phyloP scores from a whole-genome alignment of 1,139 yeast genomes.

The Lodderomyces elongisporus region DNA sequence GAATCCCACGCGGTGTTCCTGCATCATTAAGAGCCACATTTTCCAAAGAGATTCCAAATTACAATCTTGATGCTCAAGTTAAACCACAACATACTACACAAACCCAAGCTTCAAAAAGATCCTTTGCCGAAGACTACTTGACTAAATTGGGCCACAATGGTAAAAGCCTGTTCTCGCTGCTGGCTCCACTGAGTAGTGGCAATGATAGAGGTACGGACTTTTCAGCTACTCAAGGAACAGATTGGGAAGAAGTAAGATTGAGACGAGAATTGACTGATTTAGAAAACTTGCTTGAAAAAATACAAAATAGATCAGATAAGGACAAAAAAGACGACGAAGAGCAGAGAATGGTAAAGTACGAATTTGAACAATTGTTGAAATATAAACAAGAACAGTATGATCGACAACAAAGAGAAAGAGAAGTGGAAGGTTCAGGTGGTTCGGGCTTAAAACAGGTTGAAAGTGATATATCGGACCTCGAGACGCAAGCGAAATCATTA shows the following conservation, averaged over 20 bases:
- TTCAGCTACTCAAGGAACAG: constrained; percentile 67
- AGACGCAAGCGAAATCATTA: constrained; percentile 58
- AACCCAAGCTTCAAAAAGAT: constrained; percentile 16
- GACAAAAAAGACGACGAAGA: constrained; percentile 26
- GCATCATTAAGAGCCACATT: constrained; percentile 87
- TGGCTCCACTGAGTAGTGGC: constrained; percentile 32
- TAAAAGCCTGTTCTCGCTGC: neutral
- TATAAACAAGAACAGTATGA: constrained; percentile 50
- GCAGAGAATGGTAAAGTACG: constrained; percentile 47
- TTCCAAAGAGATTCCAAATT: constrained; percentile 78
- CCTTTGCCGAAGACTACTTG: constrained; percentile 39
- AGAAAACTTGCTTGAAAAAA: constrained; percentile 56
- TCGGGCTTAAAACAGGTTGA: constrained; percentile 33
- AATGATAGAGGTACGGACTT: constrained; percentile 70
- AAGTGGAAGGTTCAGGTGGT: too few species aligned
- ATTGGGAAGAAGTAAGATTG: constrained; percentile 83
- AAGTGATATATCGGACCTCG: constrained; percentile 60
- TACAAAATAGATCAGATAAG: constrained; percentile 47
- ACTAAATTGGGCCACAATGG: constrained; percentile 39
- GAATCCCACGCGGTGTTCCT: constrained; percentile 94
- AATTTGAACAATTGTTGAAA: constrained; percentile 74
- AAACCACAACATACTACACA: constrained; percentile 34
- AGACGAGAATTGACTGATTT: constrained; percentile 73
- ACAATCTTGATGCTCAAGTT: constrained; percentile 44
- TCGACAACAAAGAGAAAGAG: constrained; percentile 2